Evolutionary conservation across 306 rosid species (phyloP).

Genomic region (Herpetospermum pedunculosum): DNA sequence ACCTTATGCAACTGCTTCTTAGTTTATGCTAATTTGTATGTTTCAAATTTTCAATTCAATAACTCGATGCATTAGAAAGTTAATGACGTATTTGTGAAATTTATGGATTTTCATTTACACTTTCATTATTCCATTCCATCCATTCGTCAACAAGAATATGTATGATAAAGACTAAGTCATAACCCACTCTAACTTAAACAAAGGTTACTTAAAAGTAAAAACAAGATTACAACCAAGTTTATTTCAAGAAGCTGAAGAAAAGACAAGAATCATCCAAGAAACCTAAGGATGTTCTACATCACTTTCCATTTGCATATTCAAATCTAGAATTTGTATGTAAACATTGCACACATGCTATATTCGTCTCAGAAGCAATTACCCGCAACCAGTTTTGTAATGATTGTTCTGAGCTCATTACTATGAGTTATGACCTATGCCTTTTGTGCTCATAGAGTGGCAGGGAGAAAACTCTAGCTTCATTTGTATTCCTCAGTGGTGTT

Average conservation of each 20-base stretch:
- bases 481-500: conserved; percentile 66
- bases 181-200: too few species aligned
- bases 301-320: too few species aligned
- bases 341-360: too few species aligned
- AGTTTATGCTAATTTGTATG: background rate
- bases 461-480: conserved; percentile 68
- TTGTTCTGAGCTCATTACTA: background rate
- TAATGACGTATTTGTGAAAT: background rate
- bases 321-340: background rate
- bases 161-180: background rate
- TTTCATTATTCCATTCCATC: background rate
- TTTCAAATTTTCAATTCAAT: background rate
- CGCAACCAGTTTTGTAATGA: too few species aligned
- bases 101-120: background rate
- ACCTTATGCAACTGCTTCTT: conserved; percentile 22
- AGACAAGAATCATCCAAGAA: too few species aligned
- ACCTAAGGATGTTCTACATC: too few species aligned
- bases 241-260: too few species aligned
- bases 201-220: too few species aligned
- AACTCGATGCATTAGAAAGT: background rate
- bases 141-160: background rate
- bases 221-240: too few species aligned
- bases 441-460: conserved; percentile 36
- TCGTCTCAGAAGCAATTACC: too few species aligned
- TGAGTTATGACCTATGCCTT: background rate